phyloP scores from a whole-genome alignment of 305 asterid genomes.

The Fraxinus latifolia region DNA sequence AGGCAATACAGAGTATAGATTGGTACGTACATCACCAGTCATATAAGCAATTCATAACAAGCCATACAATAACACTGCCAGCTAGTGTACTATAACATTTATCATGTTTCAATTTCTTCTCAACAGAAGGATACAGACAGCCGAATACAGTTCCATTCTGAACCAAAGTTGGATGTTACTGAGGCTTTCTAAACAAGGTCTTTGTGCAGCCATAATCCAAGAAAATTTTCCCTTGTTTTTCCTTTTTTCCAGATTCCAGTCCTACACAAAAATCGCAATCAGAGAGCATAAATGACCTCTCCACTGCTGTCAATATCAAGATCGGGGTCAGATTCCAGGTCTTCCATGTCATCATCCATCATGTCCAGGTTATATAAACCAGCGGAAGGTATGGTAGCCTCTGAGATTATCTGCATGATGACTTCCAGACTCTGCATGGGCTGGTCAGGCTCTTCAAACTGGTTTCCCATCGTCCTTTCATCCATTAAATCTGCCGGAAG shows the following conservation, averaged over 20 bases:
- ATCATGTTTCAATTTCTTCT: constrained; percentile 7
- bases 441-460: constrained; percentile 83
- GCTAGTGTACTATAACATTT: background rate
- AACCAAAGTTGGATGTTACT: background rate
- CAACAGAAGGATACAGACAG: background rate
- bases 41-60: constrained; percentile 7
- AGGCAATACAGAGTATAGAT: background rate
- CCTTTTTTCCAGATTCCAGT: background rate
- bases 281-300: constrained; percentile 83
- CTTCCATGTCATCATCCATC: constrained; percentile 95
- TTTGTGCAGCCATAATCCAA: background rate
- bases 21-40: constrained; percentile 11
- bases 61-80: constrained; percentile 13
- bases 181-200: background rate
- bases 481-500: constrained; percentile 92
- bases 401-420: constrained; percentile 89
- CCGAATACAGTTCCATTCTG: constrained; percentile 1
- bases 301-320: constrained; percentile 98
- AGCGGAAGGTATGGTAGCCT: constrained; percentile 87
- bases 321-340: constrained; percentile 89
- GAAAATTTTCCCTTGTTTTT: background rate
- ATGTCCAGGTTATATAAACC: constrained; percentile 71
- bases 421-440: constrained; percentile 85
- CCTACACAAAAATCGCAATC: constrained; percentile 21
- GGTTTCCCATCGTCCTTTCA: constrained; percentile 52